Percentiles rank a stretch among this genome's conserved stretches.
These are phyloP conservation scores for Cynanchum wilfordii DNA, from an alignment of 257 asterid species.

Conservation along the genomic window DNA sequence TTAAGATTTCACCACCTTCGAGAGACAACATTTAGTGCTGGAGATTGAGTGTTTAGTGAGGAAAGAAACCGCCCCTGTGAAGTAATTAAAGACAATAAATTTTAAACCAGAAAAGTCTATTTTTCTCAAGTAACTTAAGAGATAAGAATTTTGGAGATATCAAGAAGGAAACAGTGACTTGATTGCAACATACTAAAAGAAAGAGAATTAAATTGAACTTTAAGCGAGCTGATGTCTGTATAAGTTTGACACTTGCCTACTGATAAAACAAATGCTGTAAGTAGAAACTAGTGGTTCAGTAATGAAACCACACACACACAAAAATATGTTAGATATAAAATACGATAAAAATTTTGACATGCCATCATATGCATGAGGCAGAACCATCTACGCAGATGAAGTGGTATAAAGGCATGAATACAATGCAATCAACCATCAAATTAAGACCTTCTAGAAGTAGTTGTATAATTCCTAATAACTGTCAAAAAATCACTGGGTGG, in stretches of 20 bases:
- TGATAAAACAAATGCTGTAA: not conserved
- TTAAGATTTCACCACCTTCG: conserved; percentile 46
- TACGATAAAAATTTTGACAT: not conserved
- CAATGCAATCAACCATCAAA: not conserved
- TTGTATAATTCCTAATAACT: too few species aligned
- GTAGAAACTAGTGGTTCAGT: not conserved
- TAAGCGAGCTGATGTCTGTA: not conserved
- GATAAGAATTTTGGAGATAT: not conserved
- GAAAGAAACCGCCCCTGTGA: conserved; percentile 86
- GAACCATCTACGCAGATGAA: too few species aligned
- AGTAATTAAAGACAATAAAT: conserved; percentile 7
- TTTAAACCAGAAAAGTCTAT: not conserved
- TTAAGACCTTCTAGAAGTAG: too few species aligned
- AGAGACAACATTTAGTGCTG: conserved; percentile 88
- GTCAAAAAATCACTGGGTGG: too few species aligned
- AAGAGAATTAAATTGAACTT: not conserved
- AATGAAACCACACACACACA: not conserved
- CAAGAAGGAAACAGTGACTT: not conserved
- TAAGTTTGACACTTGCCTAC: not conserved
- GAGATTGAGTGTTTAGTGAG: conserved; percentile 80
- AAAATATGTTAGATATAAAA: too few species aligned
- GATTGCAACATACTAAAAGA: not conserved
- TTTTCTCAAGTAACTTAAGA: not conserved
- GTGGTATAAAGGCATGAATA: not conserved
- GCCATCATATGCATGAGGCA: not conserved